Base-by-base conservation (phyloP, 2,329 filamentous ascomycete genomes). In the Pestalotiopsis fici region DNA sequence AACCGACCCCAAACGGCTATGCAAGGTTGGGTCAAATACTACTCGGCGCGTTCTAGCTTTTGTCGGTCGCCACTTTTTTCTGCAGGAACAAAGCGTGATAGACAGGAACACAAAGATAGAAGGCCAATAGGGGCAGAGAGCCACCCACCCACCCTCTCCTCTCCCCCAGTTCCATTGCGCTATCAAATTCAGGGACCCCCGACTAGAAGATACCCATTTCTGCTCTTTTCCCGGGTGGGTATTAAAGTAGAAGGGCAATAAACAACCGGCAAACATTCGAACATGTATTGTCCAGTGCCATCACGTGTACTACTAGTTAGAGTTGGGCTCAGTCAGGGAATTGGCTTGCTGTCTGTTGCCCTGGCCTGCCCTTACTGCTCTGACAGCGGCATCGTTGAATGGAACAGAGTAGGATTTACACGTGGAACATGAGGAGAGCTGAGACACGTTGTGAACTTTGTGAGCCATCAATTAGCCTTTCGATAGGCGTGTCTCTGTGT, bases 1-100 rank as follows among this genome's bases (percentile, higher is more conserved):
- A 43, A 43, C 39, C 39, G n/a, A 21, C 43, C 18, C 43, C 43
- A 50, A n/a, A 50, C 43, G 43, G 43, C 43, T 21, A 50, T 50
- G 43, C 43, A 50, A 50, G 43, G 43, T 50, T 21, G 43, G n/a
- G 18, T 12, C 18, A 21, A 18, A n/a, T n/a, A n/a, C 31, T 35
- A 50, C n/a, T 15, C n/a, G 55, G 23, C 55, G 55, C 55, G 55
- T 25, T 57, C 55, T 57, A 57, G 27, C 23, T 57, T 27, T 57
- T 27, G 21, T n/a, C 35, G 12, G 21, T 63, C 60, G 62, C 43
- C 63, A 59, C 63, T 59, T 65, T 57, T 65, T 56, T 31, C 63
- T 65, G 63, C 63, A 65, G 63, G 63, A 65, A 65, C 63, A 57
- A 60, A 39, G 28, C 31, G 18, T 43, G 63, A 65, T 65, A n/a